phyloP scores from a whole-genome alignment of 805 yeast species.

The Ogataea naganishii region DNA sequence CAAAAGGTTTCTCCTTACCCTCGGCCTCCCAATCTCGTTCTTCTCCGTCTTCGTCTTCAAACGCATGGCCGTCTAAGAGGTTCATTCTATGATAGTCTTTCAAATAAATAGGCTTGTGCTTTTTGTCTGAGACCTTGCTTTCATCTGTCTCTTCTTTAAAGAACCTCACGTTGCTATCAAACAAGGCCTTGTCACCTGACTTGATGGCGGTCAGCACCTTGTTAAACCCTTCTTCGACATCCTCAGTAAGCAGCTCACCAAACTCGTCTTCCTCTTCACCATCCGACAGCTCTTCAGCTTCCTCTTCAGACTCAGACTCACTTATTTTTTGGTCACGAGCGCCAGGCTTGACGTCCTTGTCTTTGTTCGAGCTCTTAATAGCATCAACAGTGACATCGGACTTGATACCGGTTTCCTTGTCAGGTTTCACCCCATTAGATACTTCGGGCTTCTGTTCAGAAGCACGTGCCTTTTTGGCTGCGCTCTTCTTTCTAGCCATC shows the following conservation, averaged over 20 bases:
- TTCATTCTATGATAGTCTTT: constrained; percentile 90
- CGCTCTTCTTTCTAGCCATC: constrained; percentile 87
- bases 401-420: constrained; percentile 20
- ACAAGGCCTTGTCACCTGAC: constrained; percentile 53
- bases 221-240: constrained; percentile 72
- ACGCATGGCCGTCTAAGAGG: constrained; percentile 57
- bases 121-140: constrained; percentile 21
- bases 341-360: too few species aligned
- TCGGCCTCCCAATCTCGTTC: constrained; percentile 35
- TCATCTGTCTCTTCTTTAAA: constrained; percentile 30
- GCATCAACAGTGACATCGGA: too few species aligned
- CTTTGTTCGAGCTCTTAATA: too few species aligned
- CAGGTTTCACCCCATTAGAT: constrained; percentile 18
- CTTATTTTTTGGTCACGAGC: too few species aligned
- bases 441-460: constrained; percentile 7
- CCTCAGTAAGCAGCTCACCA: constrained; percentile 82
- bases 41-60: constrained; percentile 45
- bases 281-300: constrained; percentile 28
- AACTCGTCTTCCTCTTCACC: constrained; percentile 82
- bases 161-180: constrained; percentile 64
- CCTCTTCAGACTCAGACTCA: constrained; percentile 9
- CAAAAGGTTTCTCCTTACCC: constrained; percentile 60
- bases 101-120: constrained; percentile 71
- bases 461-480: constrained; percentile 55
- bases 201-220: constrained; percentile 65